Evolutionary conservation across 768 basidiomycete genomes (phyloP), one percentile per base, ranked within the genome.

Genomic region (Phlebiopsis gigantea): DNA sequence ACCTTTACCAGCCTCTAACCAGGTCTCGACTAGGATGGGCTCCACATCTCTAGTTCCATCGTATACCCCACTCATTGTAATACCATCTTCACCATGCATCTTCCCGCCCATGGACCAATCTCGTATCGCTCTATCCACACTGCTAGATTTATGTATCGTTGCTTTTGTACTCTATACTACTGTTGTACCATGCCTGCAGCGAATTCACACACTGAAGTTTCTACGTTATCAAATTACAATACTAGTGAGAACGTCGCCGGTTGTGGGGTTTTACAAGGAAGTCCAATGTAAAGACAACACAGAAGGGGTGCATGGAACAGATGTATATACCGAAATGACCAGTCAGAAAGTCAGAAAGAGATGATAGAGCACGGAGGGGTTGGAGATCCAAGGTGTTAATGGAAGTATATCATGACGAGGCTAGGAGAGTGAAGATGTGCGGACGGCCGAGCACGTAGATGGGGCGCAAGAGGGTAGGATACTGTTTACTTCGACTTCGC

Each of bases 401-500:
- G 50, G 47, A 30, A 30, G 24, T 22, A 51, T 6, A 31, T 51
- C 50, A 24, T 39, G 50, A 41, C 21, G 26, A 12, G 17, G n/a
- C 26, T 48, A 51, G 22, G 22, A 49, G 2, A 31, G 50, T n/a
- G 50, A 39, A 4, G 21, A 41, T 24, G 30, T 14, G 39, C 29
- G 19, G 29, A 21, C 50, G 50, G 39, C 34, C 9, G 50, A 22
- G 30, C 26, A 29, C n/a, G 39, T 51, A 39, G 50, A 14, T 8
- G 31, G 50, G 7, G 10, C 31, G 50, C 9, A 39, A n/a, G 22
- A 10, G 31, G 31, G 12, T 15, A 51, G 34, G 29, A 46, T 17
- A 41, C 22, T 39, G 50, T 53, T 68, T 58, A 66, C 57, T 81
- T 79, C 61, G 74, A 69, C 78, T 89, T 90, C 34, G 88, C 86